These are phyloP conservation scores for Trichosporon coremiiforme DNA, from an alignment of 1,284 basidiomycete genomes.

Conservation along the genomic window DNA sequence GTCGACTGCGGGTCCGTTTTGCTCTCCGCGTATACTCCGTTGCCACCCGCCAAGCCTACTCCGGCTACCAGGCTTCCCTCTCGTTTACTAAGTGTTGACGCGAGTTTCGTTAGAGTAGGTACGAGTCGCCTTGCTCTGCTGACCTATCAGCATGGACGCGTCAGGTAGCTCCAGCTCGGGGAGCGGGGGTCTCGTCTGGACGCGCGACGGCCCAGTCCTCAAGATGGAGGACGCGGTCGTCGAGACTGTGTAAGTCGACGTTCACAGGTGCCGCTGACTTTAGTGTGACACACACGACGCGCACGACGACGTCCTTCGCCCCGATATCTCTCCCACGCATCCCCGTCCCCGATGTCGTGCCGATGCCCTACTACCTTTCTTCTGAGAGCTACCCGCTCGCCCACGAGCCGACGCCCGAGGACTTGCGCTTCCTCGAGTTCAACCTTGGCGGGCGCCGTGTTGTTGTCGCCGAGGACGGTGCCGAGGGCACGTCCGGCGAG, in stretches of 20 bases:
- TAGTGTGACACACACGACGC: conserved; percentile 26
- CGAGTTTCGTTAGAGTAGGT: no score
- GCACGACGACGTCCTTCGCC: conserved; percentile 52
- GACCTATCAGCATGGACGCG: conserved; percentile 11
- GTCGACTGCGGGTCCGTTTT: neutral
- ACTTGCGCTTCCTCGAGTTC: conserved; percentile 49
- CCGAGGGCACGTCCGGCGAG: conserved; percentile 20
- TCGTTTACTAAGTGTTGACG: neutral
- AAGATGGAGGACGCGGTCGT: conserved; percentile 52
- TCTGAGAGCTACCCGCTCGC: conserved; percentile 49
- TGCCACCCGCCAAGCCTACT: neutral
- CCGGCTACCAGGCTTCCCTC: neutral
- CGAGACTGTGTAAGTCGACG: conserved; percentile 49
- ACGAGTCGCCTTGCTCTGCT: no score
- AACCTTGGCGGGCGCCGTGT: conserved; percentile 48
- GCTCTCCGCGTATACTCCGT: neutral
- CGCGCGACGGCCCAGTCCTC: conserved; percentile 37
- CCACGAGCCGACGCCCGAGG: conserved; percentile 47
- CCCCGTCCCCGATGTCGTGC: conserved; percentile 39
- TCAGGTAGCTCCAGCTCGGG: neutral
- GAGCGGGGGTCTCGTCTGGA: conserved; percentile 24
- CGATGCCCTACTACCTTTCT: conserved; percentile 39
- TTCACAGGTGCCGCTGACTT: neutral
- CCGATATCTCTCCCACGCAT: conserved; percentile 52
- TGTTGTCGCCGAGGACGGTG: conserved; percentile 48